A percentile compares a stretch with the other conserved stretches of the same genome.
Conservation (phyloP, 192 early-diverging fungal species). For the Coemansia sp. region DNA sequence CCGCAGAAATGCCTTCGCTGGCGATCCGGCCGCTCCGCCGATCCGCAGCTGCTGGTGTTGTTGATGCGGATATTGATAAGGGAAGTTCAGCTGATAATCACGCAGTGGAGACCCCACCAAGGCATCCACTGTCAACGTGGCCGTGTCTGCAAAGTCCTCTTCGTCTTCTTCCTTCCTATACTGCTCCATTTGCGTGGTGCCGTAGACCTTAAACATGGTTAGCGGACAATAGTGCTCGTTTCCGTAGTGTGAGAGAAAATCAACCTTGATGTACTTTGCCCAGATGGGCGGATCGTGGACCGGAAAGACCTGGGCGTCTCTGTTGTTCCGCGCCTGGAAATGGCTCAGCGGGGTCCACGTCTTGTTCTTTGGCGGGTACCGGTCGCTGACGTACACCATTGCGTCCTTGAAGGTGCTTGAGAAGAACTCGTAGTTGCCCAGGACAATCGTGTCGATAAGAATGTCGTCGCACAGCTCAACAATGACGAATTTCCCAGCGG, state of each 20-base stretch:
- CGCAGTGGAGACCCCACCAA: slow-evolving; percentile 24
- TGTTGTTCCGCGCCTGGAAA: slow-evolving; percentile 81
- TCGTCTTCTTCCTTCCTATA: slow-evolving; percentile 63
- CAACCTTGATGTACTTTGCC: slow-evolving; percentile 83
- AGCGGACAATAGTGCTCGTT: slow-evolving; percentile 93
- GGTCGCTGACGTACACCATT: slow-evolving; percentile 70
- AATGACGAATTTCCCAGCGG: slow-evolving; percentile 75
- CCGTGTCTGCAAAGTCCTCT: slow-evolving; percentile 39
- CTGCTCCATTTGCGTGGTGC: slow-evolving; percentile 90
- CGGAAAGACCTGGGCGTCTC: slow-evolving; percentile 87
- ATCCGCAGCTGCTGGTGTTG: slow-evolving; percentile 27
- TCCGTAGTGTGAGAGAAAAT: slow-evolving; percentile 88
- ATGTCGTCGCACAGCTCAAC: slow-evolving; percentile 95
- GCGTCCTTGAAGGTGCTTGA: slow-evolving; percentile 90
- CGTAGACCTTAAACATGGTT: slow-evolving; percentile 82
- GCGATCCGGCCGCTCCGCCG: slow-evolving; percentile 19
- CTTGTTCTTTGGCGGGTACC: slow-evolving; percentile 73
- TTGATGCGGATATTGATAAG: slow-evolving; percentile 24
- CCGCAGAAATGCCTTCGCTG: slow-evolving; percentile 41
- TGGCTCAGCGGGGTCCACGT: slow-evolving; percentile 81
- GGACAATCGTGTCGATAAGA: slow-evolving; percentile 80
- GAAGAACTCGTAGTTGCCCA: slow-evolving; percentile 98
- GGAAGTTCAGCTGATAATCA: slow-evolving; percentile 31
- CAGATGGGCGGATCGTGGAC: slow-evolving; percentile 73
- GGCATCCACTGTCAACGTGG: slow-evolving; percentile 37